A percentile compares a stretch with the other conserved stretches of the same genome.
These are phyloP conservation scores for Sporothrix brasiliensis DNA, from an alignment of 2,329 filamentous ascomycete genomes.

Conservation along the genomic window DNA sequence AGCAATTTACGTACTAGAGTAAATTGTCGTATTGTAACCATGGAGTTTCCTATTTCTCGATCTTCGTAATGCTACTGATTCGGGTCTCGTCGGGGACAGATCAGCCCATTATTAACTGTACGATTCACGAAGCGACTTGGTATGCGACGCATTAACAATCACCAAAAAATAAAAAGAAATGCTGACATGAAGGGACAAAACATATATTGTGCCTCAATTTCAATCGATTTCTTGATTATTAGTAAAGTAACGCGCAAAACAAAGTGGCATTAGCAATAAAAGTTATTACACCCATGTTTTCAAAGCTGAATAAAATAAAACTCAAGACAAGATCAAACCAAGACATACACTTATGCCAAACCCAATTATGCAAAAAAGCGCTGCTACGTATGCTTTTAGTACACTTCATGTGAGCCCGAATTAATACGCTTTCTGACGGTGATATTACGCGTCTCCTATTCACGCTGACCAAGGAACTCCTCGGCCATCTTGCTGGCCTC, in stretches of 20 bases:
- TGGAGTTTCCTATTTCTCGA: too few species aligned
- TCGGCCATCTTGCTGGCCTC: constrained; percentile 43
- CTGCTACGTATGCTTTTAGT: not conserved
- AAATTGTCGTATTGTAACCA: too few species aligned
- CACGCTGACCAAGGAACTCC: constrained; percentile 43
- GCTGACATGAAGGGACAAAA: too few species aligned
- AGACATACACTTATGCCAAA: not conserved
- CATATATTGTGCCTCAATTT: too few species aligned
- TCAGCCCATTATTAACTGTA: too few species aligned
- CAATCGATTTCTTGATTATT: not conserved
- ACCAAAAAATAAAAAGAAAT: too few species aligned
- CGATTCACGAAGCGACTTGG: too few species aligned
- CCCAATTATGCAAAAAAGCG: constrained; percentile 16
- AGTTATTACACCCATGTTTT: not conserved
- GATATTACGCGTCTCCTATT: not conserved
- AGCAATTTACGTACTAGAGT: too few species aligned
- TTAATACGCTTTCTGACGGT: not conserved
- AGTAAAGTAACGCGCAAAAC: not conserved
- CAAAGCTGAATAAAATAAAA: not conserved
- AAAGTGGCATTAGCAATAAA: not conserved
- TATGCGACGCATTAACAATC: too few species aligned
- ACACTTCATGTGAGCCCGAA: not conserved
- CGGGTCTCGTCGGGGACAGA: too few species aligned
- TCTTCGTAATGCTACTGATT: too few species aligned
- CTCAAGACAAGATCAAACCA: not conserved